phyloP scores from a whole-genome alignment of 352 stramenopile genomes.

The Phytophthora fragariaefolia region DNA sequence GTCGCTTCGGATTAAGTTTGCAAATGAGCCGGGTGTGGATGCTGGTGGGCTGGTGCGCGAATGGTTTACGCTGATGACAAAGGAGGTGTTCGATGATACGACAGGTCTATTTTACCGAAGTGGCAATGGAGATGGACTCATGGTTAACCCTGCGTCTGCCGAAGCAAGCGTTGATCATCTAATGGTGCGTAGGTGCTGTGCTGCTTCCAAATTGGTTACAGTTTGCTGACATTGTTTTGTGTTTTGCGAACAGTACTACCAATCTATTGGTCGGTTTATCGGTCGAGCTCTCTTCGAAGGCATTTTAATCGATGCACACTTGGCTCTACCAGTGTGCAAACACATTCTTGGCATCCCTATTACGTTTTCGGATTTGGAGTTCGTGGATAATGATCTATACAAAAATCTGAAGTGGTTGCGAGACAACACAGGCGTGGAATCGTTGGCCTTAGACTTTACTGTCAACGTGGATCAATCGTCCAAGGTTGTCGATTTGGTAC shows the following conservation, averaged over 20 bases:
- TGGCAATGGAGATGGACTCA: slow-evolving; percentile 78
- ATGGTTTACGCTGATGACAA: slow-evolving; percentile 92
- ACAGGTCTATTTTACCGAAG: slow-evolving; percentile 84
- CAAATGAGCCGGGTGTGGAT: slow-evolving; percentile 92
- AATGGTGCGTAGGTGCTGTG: slow-evolving; percentile 52
- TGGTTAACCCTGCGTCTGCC: slow-evolving; percentile 84
- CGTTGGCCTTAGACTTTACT: slow-evolving; percentile 82
- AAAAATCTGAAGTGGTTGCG: slow-evolving; percentile 87
- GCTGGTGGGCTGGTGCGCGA: slow-evolving; percentile 90
- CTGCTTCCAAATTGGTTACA: too few species aligned
- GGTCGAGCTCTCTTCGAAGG: slow-evolving; percentile 90
- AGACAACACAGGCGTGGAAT: slow-evolving; percentile 83
- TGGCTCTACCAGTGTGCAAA: slow-evolving; percentile 90
- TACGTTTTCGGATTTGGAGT: slow-evolving; percentile 92
- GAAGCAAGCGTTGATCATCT: slow-evolving; percentile 88
- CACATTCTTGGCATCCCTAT: slow-evolving; percentile 91
- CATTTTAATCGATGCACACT: slow-evolving; percentile 82
- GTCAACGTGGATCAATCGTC: slow-evolving; percentile 77
- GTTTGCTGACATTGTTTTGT: too few species aligned
- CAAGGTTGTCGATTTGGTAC: slow-evolving; percentile 95
- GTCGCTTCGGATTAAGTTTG: slow-evolving; percentile 91
- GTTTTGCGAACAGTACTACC: slow-evolving; percentile 67
- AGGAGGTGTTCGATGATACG: slow-evolving; percentile 88
- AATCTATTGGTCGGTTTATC: slow-evolving; percentile 90
- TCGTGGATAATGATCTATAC: slow-evolving; percentile 89